These are phyloP conservation scores for Mortierella sp. DNA, from an alignment of 371 early-diverging fungal species.

Conservation along the genomic window DNA sequence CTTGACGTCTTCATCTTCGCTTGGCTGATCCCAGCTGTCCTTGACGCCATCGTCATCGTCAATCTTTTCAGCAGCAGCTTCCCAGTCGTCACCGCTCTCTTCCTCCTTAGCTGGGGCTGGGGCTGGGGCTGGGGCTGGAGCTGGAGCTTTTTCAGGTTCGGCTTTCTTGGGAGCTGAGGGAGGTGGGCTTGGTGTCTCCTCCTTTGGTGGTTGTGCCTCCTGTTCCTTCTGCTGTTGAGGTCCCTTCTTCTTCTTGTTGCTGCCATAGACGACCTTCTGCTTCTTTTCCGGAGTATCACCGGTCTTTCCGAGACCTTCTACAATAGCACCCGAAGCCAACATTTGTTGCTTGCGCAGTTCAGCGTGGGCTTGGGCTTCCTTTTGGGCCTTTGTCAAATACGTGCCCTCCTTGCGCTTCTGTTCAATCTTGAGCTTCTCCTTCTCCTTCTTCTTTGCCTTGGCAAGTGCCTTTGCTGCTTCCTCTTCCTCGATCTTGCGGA, in stretches of 20 bases:
- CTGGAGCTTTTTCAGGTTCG: constrained; percentile 24
- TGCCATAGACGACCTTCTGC: constrained; percentile 61
- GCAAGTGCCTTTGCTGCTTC: constrained; percentile 70
- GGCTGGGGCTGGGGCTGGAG: constrained; percentile 22
- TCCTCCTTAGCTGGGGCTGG: constrained; percentile 59
- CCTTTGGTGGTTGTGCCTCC: constrained; percentile 21
- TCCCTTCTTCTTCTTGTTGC: constrained; percentile 69
- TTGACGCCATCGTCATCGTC: constrained; percentile 53
- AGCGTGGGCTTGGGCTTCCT: constrained; percentile 82
- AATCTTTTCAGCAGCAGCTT: constrained; percentile 54
- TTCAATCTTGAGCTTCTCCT: constrained; percentile 83
- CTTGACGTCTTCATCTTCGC: constrained; percentile 60
- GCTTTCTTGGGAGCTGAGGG: constrained; percentile 46
- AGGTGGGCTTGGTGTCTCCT: constrained; percentile 23
- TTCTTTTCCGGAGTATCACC: constrained; percentile 55
- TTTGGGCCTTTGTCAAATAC: constrained; percentile 93
- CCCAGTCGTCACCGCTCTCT: constrained; percentile 58
- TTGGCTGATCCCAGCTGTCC: constrained; percentile 57
- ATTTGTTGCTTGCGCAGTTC: constrained; percentile 83
- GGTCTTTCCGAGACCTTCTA: constrained; percentile 75
- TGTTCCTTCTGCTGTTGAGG: constrained; percentile 43
- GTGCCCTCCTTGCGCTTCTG: constrained; percentile 94
- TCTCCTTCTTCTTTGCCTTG: constrained; percentile 76
- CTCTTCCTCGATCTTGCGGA: constrained; percentile 68
- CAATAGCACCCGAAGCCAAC: constrained; percentile 81